Evolutionary conservation across 345 rosid genomes (phyloP).

Genomic region (Eucalyptus tenuipes): DNA sequence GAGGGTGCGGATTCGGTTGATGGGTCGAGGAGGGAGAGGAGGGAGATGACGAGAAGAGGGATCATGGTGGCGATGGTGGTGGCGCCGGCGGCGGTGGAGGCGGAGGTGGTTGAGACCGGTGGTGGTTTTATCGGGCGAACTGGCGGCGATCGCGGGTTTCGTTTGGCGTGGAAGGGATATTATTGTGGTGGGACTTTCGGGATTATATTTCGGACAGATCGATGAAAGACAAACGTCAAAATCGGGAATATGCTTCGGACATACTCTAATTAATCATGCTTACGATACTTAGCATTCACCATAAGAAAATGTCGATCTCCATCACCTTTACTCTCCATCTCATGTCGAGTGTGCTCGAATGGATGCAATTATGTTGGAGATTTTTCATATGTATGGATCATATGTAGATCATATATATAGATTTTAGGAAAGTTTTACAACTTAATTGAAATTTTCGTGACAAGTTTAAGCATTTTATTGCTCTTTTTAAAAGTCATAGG

Average conservation of each 20-base stretch:
- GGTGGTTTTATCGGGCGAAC: background rate
- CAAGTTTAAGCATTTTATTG: accelerated
- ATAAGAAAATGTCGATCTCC: background rate
- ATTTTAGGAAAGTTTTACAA: background rate
- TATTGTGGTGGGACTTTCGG: background rate
- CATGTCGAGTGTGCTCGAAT: background rate
- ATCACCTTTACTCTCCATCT: background rate
- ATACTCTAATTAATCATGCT: background rate
- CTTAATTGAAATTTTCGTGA: no score
- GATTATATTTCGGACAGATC: background rate
- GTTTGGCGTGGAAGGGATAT: background rate
- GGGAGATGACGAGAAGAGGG: conserved; percentile 11
- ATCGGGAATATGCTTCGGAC: background rate
- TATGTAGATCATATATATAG: background rate
- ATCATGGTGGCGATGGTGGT: conserved; percentile 1
- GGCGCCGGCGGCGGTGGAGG: background rate
- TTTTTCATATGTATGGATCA: accelerated
- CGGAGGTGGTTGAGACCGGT: background rate
- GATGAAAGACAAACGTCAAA: background rate
- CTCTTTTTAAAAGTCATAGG: accelerated
- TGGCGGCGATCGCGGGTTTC: background rate
- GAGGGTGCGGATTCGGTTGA: conserved; percentile 14
- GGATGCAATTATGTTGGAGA: background rate
- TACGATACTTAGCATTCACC: background rate
- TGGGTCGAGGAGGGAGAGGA: background rate